phyloP scores from a whole-genome alignment of 768 basidiomycete species.

The Thelephora aurantiotincta region DNA sequence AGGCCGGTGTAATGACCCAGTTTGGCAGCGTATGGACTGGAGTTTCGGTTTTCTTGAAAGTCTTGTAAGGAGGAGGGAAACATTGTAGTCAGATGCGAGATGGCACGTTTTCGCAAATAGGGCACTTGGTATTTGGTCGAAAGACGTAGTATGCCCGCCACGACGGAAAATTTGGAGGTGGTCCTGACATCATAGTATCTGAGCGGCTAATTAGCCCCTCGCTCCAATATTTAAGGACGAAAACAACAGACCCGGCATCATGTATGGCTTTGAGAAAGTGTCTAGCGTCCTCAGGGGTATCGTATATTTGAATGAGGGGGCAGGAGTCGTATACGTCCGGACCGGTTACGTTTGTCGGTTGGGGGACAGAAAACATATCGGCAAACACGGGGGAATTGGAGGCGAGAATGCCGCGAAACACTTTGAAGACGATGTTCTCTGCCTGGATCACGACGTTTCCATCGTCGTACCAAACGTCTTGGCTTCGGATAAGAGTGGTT shows the following conservation, averaged over 20 bases:
- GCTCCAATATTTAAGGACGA: neutral
- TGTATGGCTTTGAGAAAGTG: constrained; percentile 8
- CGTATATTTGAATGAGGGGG: constrained; percentile 13
- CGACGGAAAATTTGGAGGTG: constrained; percentile 31
- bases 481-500: constrained; percentile 3
- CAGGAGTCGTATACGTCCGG: constrained; percentile 13
- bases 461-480: constrained; percentile 14
- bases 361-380: constrained; percentile 12
- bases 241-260: constrained; percentile 2
- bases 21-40: neutral
- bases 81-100: constrained; percentile 24
- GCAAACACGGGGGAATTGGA: constrained; percentile 13
- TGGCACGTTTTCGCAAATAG: constrained; percentile 35
- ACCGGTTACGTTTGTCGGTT: constrained; percentile 5
- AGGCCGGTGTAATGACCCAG: neutral
- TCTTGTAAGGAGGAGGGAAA: neutral
- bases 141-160: constrained; percentile 44
- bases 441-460: constrained; percentile 14
- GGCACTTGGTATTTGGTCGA: constrained; percentile 46
- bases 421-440: constrained; percentile 13
- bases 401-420: constrained; percentile 13
- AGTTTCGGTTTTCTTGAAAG: neutral
- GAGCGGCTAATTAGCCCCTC: neutral
- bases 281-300: constrained; percentile 8
- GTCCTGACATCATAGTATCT: neutral